Base-by-base conservation (phyloP, 768 basidiomycete genomes). In the Hemileccinum rubropunctum region DNA sequence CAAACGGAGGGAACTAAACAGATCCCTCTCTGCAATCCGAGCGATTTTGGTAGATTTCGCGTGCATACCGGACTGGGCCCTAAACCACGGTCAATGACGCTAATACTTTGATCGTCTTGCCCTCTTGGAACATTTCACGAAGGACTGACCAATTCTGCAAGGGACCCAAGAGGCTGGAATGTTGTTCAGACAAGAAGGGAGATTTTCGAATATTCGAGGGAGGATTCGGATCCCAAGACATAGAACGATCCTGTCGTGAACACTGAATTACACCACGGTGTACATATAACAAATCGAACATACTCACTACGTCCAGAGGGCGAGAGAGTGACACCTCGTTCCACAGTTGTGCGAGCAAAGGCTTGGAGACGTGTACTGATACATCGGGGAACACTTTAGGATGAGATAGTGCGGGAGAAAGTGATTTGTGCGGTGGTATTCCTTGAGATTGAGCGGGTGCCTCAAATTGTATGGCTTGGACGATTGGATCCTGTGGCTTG, bases 401-500 rank as follows among this genome's bases (percentile, higher is more conserved):
- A 28, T 20, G 45, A 42, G 43, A 39, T n/a, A 11, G 36, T 20
- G 38, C 13, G 2, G 26, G 46, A 23, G 53, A 45, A 0, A 17
- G 18, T 13, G 44, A 28, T 9, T 40, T 9, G 44, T 34, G 38
- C 12, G 12, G 26, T 39, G 51, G 33, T 13, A 26, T 30, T n/a
- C n/a, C n/a, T 44, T 26, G 30, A 37, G 34, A 27, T 11, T 30
- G 46, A 28, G 18, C 15, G 13, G 36, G 39, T 21, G 32, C n/a
- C n/a, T n/a, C n/a, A n/a, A n/a, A 67, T 54, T 73, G 74, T 20
- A 88, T 53, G 15, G 74, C 68, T 37, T 86, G 82, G 65, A 90
- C 71, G 54, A 90, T 88, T 2, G 88, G 88, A 63, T 91, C 83
- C 61, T 90, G 88, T 3, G 88, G 88, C 54, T 78, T 81, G 51